A percentile compares a stretch with the other conserved stretches of the same genome.
Evolutionary conservation across 441 rosid species (phyloP).

Genomic region (Pelargonium cotyledonis): DNA sequence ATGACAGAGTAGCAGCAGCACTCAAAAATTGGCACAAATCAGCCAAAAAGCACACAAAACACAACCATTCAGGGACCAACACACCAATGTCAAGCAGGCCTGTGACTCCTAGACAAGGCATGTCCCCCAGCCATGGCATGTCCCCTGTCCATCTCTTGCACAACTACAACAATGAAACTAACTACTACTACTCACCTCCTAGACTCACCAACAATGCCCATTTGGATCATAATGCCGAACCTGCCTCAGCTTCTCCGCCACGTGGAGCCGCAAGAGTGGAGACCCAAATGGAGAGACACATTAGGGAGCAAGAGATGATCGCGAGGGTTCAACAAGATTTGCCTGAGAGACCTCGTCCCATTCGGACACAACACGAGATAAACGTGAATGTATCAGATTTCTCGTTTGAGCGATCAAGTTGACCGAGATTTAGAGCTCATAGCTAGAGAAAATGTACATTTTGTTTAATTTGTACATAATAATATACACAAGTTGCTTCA

Average conservation of each 20-base stretch:
- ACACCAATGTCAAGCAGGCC: conserved; percentile 69
- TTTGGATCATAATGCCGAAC: conserved; percentile 43
- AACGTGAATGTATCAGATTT: conserved; percentile 32
- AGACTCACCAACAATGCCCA: conserved; percentile 25
- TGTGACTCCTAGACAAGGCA: conserved; percentile 53
- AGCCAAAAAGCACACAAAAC: conserved; percentile 67
- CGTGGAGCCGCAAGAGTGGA: conserved; percentile 15
- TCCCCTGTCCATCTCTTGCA: conserved; percentile 52
- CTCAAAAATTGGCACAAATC: conserved; percentile 75
- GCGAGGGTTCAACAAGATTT: not conserved
- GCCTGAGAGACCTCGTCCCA: conserved; percentile 33
- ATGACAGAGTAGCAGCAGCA: conserved; percentile 72
- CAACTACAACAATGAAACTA: conserved; percentile 25
- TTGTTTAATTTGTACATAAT: no score
- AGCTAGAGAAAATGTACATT: no score
- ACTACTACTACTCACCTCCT: not conserved
- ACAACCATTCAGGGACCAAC: conserved; percentile 38
- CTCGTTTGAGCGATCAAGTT: conserved; percentile 37
- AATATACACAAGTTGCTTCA: no score
- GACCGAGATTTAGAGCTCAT: no score
- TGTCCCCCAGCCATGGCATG: conserved; percentile 43
- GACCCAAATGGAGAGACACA: conserved; percentile 1
- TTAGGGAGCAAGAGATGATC: conserved; percentile 16
- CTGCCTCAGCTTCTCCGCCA: conserved; percentile 6
- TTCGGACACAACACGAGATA: conserved; percentile 37